A percentile compares a stretch with the other conserved stretches of the same genome.
phyloP scores from a whole-genome alignment of 1,139 yeast genomes.

The Saccharomyces uvarum region DNA sequence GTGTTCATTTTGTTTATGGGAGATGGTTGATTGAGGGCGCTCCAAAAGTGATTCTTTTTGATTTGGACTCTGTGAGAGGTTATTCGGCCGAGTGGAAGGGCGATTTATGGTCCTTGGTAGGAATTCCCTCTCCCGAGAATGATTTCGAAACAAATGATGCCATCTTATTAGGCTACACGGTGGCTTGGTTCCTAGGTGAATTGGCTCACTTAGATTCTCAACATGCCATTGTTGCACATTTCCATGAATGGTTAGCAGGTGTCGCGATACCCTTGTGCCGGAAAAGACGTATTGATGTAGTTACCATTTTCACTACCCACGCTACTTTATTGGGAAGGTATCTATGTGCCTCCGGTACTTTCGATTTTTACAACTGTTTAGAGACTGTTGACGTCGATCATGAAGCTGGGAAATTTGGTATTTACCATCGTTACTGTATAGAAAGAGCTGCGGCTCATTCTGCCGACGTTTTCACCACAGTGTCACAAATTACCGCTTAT shows the following conservation, averaged over 20 bases:
- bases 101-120: slow-evolving; percentile 85
- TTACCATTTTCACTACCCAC: slow-evolving; percentile 92
- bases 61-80: slow-evolving; percentile 60
- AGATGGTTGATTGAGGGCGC: slow-evolving; percentile 97
- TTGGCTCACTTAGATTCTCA: slow-evolving; percentile 73
- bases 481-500: slow-evolving; percentile 87
- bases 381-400: slow-evolving; percentile 89
- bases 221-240: slow-evolving; percentile 84
- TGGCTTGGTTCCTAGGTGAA: slow-evolving; percentile 97
- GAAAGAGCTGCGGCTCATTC: slow-evolving; percentile 94
- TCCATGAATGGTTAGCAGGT: slow-evolving; percentile 97
- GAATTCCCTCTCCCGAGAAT: slow-evolving; percentile 84
- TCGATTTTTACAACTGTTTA: slow-evolving; percentile 87
- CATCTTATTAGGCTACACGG: slow-evolving; percentile 79
- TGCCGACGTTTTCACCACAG: slow-evolving; percentile 94
- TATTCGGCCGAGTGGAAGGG: slow-evolving; percentile 85
- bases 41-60: slow-evolving; percentile 85
- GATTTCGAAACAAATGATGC: slow-evolving; percentile 88
- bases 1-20: slow-evolving; percentile 77
- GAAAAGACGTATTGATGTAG: slow-evolving; percentile 81
- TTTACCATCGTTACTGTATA: slow-evolving; percentile 90
- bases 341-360: slow-evolving; percentile 76
- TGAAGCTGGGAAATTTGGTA: slow-evolving; percentile 95
- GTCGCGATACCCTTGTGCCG: slow-evolving; percentile 87
- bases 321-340: slow-evolving; percentile 91